These are phyloP conservation scores for Blepharisma stoltei DNA, from an alignment of 73 alveolate genomes.

Conservation along the genomic window DNA sequence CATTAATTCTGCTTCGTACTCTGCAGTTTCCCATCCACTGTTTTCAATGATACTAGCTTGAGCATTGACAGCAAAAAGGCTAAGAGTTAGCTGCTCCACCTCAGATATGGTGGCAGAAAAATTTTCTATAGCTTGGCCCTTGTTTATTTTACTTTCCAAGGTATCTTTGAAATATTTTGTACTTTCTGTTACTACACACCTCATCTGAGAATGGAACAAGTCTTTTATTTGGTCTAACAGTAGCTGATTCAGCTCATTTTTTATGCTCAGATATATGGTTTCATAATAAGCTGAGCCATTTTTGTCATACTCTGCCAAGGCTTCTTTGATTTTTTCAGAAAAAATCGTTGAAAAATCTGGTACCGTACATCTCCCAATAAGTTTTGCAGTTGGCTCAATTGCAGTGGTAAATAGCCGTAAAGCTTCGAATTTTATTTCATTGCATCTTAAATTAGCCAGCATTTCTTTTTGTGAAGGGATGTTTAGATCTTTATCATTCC, in stretches of 20 bases:
- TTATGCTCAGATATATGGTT: background rate
- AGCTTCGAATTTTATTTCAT: conserved; percentile 27
- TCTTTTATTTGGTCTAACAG: conserved; percentile 6
- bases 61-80: background rate
- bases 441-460: conserved; percentile 26
- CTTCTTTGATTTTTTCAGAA: background rate
- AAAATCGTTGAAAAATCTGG: background rate
- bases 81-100: background rate
- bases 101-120: background rate
- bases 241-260: background rate
- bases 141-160: background rate
- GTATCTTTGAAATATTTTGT: background rate
- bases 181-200: background rate
- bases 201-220: background rate
- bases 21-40: background rate
- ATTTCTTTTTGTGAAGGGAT: conserved; percentile 30
- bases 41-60: background rate
- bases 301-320: conserved; percentile 5
- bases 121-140: background rate
- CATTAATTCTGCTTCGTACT: background rate
- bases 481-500: conserved; percentile 29
- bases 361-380: background rate
- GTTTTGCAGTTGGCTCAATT: background rate
- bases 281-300: conserved; percentile 22
- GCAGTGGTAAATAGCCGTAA: background rate